These are phyloP conservation scores for Aspergillus intermedius DNA, from an alignment of 2,329 filamentous ascomycete species.

Conservation along the genomic window DNA sequence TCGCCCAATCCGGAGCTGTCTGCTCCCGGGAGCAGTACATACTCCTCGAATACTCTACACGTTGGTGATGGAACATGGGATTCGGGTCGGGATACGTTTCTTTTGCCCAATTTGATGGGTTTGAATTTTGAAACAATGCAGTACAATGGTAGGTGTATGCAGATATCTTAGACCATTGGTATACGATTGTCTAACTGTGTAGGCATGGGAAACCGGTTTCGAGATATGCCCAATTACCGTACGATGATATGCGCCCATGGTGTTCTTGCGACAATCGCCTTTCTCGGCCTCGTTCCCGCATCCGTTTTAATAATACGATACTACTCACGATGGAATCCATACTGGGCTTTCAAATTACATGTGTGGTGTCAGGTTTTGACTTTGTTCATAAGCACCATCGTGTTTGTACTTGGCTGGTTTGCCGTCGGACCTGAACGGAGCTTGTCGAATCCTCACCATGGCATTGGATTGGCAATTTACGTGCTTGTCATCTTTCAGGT, in stretches of 20 bases:
- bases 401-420: constrained; percentile 57
- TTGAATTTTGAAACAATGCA: constrained; percentile 61
- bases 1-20: constrained; percentile 39
- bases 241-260: constrained; percentile 54
- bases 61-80: constrained; percentile 65
- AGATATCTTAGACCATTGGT: not conserved
- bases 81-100: constrained; percentile 53
- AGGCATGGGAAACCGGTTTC: constrained; percentile 64
- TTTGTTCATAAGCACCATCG: constrained; percentile 54
- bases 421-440: constrained; percentile 56
- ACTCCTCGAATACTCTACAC: constrained; percentile 55
- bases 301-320: constrained; percentile 57
- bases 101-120: constrained; percentile 58
- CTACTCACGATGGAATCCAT: constrained; percentile 49
- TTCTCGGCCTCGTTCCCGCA: constrained; percentile 53
- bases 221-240: constrained; percentile 53
- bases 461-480: constrained; percentile 59
- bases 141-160: constrained; percentile 53
- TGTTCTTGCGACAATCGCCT: constrained; percentile 54
- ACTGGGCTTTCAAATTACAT: constrained; percentile 53
- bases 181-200: constrained; percentile 8
- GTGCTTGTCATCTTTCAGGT: constrained; percentile 54
- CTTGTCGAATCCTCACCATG: constrained; percentile 61
- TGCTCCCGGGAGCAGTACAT: constrained; percentile 55
- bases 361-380: constrained; percentile 59